Evolutionary conservation across 2,329 filamentous ascomycete genomes (phyloP), one percentile per base, ranked within the genome.

Genomic region (Aaosphaeria arxii): DNA sequence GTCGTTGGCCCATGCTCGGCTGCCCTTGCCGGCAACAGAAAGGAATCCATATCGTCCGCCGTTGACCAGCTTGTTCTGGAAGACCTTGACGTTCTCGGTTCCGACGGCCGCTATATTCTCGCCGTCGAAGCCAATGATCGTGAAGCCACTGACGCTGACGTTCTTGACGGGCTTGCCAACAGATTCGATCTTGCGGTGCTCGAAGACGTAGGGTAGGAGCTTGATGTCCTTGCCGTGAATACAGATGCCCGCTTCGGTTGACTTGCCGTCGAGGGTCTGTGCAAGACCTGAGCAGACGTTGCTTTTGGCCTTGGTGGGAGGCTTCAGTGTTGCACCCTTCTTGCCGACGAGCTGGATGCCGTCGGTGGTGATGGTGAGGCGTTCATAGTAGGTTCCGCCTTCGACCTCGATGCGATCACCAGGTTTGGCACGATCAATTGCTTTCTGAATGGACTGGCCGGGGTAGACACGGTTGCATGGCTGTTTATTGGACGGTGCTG

Each of bases 51-150:
- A 73, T 7, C 48, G 44, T 1, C 30, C 41, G 1, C 57, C 64
- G 43, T 70, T 61, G 7, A 49, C 49, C 17, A 71, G 48, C 4
- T 43, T 64, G 52, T 69, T 71, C 17, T 50, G 46, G 13, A 38
- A 40, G 7, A 71, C 43, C 6, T 53, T 46, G 29, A 62, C 54
- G 39, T 70, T 61, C 39, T 59, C 47, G 7, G 59, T 67, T 2
- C 68, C 71, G 1, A 72, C 39, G 6, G 72, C 52, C n/a, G 64
- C 68, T 28, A 73, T 67, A 45, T 69, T 71, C 44, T 71, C 51
- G 7, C 67, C 71, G 0, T 54, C 54, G 47, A 71, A 72, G 4
- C 57, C 58, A 11, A 47, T 36, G 13, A 73, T 61, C 0, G 53
- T 46, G 47, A 73, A 71, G 4, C 70, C 71, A 9, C 54, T 59